Evolutionary conservation across 768 basidiomycete genomes (phyloP).

Genomic region (Hemileccinum rubropunctum): DNA sequence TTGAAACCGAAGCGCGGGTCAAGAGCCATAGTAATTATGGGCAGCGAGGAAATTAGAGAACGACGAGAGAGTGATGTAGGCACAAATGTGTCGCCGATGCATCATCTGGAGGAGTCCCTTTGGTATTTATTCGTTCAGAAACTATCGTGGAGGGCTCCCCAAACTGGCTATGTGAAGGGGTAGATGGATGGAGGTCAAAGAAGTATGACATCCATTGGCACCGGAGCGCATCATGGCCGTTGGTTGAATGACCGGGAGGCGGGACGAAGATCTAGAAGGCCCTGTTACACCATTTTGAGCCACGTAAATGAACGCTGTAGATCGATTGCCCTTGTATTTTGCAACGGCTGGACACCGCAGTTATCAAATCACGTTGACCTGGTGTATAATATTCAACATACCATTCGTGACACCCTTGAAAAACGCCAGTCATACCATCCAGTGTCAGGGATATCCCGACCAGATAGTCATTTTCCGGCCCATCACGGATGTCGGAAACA

Average conservation of each 20-base stretch:
- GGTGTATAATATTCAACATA: conserved; percentile 3
- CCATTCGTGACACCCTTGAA: conserved; percentile 7
- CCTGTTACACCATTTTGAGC: conserved; percentile 12
- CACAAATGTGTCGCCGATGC: conserved; percentile 6
- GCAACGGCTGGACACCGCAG: neutral
- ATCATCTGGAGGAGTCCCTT: neutral
- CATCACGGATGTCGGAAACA: neutral
- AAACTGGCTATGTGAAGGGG: conserved; percentile 16
- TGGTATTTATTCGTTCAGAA: conserved; percentile 19
- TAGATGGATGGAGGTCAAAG: conserved; percentile 13
- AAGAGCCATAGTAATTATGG: conserved; percentile 2
- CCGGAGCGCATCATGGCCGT: conserved; percentile 12
- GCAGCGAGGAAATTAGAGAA: neutral
- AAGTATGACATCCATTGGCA: conserved; percentile 12
- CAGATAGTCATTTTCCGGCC: neutral
- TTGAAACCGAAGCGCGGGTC: conserved; percentile 3
- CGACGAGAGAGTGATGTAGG: neutral
- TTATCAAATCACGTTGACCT: neutral
- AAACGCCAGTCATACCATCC: conserved; percentile 21
- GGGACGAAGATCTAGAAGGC: neutral
- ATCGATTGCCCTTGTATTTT: conserved; percentile 8
- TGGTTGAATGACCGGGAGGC: conserved; percentile 11
- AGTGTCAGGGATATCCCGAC: conserved; percentile 15
- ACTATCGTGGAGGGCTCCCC: conserved; percentile 18
- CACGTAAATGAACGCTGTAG: conserved; percentile 1